A percentile compares a stretch with the other conserved stretches of the same genome.
These are phyloP conservation scores for Amyloporia xantha DNA, from an alignment of 768 basidiomycete genomes.

Conservation along the genomic window DNA sequence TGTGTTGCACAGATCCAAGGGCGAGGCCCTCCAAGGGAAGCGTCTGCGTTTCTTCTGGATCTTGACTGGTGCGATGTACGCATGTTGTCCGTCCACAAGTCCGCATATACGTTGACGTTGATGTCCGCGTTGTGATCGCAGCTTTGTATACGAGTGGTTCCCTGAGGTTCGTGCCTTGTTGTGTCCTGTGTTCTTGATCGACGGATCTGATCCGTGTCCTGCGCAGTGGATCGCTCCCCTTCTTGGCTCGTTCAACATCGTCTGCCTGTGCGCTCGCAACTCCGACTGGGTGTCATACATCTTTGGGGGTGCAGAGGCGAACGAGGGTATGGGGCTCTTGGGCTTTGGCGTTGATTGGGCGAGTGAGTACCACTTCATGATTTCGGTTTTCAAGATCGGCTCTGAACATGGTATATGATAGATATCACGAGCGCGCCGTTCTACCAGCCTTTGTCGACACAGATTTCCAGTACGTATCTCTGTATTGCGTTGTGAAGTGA, in stretches of 20 bases:
- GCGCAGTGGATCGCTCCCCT: slow-evolving; percentile 1
- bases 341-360: slow-evolving; percentile 4
- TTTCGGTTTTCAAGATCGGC: no score
- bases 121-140: background rate
- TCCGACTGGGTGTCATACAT: slow-evolving; percentile 5
- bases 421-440: slow-evolving; percentile 4
- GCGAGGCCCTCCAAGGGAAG: slow-evolving; percentile 6
- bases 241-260: slow-evolving; percentile 3
- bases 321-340: slow-evolving; percentile 4
- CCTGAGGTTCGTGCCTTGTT: background rate
- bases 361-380: background rate
- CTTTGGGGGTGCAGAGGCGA: slow-evolving; percentile 3
- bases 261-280: slow-evolving; percentile 3
- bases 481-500: background rate
- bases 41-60: slow-evolving; percentile 2
- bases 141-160: slow-evolving; percentile 3
- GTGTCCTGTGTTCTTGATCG: background rate
- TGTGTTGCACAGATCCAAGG: slow-evolving; percentile 2
- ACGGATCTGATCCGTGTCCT: no score
- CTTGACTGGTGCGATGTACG: background rate
- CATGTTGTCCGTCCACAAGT: background rate
- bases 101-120: background rate
- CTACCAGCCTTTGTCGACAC: background rate
- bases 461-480: slow-evolving; percentile 2
- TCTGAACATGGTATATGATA: no score